Evolutionary conservation across 1,284 basidiomycete genomes (phyloP).

Genomic region (Heterobasidion irregulare): DNA sequence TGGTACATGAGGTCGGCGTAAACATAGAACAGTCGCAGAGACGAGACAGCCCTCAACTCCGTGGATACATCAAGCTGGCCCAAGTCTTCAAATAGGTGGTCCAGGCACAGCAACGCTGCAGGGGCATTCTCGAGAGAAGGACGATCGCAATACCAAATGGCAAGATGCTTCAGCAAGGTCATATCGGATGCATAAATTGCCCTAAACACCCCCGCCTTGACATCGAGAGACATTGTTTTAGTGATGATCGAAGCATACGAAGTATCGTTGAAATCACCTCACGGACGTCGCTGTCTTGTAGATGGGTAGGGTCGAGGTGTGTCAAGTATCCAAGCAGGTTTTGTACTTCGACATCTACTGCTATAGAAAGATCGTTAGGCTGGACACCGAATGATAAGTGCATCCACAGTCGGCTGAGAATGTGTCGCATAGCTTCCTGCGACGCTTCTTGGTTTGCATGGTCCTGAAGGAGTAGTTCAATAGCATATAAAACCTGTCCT

Average conservation of each 20-base stretch:
- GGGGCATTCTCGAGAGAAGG: background rate
- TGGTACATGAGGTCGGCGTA: background rate
- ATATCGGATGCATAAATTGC: background rate
- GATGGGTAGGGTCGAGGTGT: background rate
- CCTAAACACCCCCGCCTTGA: background rate
- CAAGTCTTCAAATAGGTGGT: background rate
- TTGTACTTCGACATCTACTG: background rate
- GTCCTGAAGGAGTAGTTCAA: constrained; percentile 35
- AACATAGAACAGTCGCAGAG: background rate
- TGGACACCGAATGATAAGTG: constrained; percentile 18
- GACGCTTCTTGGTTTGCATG: constrained; percentile 7
- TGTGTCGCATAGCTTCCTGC: constrained; percentile 13
- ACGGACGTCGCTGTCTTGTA: background rate
- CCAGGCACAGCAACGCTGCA: background rate
- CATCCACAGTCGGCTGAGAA: constrained; percentile 21
- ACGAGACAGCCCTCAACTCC: background rate
- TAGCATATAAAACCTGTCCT: constrained; percentile 40
- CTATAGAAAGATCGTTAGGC: background rate
- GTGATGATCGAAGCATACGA: too few relatives aligned
- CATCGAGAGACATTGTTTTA: too few relatives aligned
- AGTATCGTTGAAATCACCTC: background rate
- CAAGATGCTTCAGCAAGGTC: background rate
- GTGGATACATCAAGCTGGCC: background rate
- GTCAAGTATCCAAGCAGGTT: background rate
- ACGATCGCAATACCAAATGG: background rate